Conservation (phyloP, 2,329 filamentous ascomycete genomes). For the Aspergillus pseudotamarii region DNA sequence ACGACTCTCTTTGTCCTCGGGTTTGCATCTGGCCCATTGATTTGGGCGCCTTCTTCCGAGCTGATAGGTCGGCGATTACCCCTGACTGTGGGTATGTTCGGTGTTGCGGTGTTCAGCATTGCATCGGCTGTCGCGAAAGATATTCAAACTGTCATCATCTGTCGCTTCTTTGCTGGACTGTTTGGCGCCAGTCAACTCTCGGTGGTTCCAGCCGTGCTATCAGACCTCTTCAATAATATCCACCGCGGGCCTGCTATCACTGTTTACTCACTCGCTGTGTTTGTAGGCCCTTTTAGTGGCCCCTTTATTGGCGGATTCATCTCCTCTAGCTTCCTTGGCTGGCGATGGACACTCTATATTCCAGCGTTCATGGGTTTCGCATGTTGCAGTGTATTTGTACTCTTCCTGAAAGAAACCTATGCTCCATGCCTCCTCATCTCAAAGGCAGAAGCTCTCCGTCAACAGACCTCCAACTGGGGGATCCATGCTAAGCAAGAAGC, state of each 20-base stretch:
- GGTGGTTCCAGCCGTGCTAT: slow-evolving; percentile 47
- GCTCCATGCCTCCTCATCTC: slow-evolving; percentile 54
- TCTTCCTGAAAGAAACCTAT: slow-evolving; percentile 58
- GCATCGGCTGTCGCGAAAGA: slow-evolving; percentile 45
- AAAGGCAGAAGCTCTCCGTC: slow-evolving; percentile 55
- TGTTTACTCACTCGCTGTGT: slow-evolving; percentile 51
- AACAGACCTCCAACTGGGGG: slow-evolving; percentile 57
- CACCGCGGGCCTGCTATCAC: slow-evolving; percentile 45
- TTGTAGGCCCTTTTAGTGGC: slow-evolving; percentile 50
- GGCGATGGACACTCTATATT: slow-evolving; percentile 56
- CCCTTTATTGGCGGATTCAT: slow-evolving; percentile 57
- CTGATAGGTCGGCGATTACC: slow-evolving; percentile 60
- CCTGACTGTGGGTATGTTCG: slow-evolving; percentile 45
- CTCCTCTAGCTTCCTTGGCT: slow-evolving; percentile 47
- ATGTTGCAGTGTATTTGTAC: slow-evolving; percentile 34
- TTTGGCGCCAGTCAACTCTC: slow-evolving; percentile 48
- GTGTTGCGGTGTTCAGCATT: slow-evolving; percentile 48
- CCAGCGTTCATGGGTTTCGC: slow-evolving; percentile 54
- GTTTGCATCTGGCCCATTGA: slow-evolving; percentile 61
- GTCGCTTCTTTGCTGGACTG: slow-evolving; percentile 50
- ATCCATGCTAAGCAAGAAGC: slow-evolving; percentile 57
- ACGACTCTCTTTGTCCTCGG: slow-evolving; percentile 53
- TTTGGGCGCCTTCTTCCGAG: slow-evolving; percentile 65
- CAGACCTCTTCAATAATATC: slow-evolving; percentile 52
- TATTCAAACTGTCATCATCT: slow-evolving; percentile 44